phyloP scores from a whole-genome alignment of 176 grass and related monocot genomes.

The Rhynchospora pubera region DNA sequence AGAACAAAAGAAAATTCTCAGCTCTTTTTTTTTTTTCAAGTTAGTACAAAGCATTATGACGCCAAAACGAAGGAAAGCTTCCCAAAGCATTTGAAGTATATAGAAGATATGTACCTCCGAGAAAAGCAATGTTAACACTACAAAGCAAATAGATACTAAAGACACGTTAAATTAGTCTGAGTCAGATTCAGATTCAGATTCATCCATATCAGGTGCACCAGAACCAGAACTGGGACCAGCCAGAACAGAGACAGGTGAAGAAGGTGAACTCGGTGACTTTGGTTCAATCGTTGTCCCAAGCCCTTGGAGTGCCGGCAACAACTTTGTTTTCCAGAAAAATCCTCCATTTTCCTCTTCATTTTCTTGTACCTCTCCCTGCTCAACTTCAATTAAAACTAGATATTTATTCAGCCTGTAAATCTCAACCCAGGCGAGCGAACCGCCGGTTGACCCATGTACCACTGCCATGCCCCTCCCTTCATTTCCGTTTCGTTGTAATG shows the following conservation, averaged over 20 bases:
- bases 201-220: background rate
- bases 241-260: constrained; percentile 14
- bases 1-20: background rate
- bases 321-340: constrained; percentile 24
- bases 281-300: background rate
- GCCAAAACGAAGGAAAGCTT: background rate
- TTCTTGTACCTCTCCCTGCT: constrained; percentile 2
- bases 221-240: background rate
- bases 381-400: constrained; percentile 20
- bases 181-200: background rate
- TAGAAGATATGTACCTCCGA: background rate
- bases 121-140: constrained; percentile 1
- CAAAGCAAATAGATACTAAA: background rate
- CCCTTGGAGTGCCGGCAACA: constrained; percentile 19
- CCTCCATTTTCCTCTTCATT: background rate
- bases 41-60: background rate
- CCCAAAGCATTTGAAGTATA: background rate
- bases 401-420: constrained; percentile 23
- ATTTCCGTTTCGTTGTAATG: constrained; percentile 20
- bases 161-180: background rate
- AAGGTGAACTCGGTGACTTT: background rate
- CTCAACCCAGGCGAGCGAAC: constrained; percentile 22
- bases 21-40: background rate
- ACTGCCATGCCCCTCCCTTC: constrained; percentile 2
- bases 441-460: constrained; percentile 18